Conservation (phyloP, 108 stramenopile species). For the Schizochytrium sp. region DNA sequence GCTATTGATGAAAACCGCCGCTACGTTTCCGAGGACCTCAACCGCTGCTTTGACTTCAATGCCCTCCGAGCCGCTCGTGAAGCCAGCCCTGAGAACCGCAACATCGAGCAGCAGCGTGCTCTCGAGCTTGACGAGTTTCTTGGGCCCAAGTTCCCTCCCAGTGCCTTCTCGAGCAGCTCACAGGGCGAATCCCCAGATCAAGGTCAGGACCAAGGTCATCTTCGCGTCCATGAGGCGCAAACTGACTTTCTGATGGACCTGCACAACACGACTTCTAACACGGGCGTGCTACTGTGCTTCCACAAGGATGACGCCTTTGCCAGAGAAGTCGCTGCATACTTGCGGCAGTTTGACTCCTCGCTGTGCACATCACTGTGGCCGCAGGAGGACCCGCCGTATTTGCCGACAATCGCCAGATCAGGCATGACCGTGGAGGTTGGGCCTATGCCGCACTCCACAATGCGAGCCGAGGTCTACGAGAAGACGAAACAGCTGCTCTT, state of each 20-base stretch:
- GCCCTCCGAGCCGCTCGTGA: slow-evolving; percentile 38
- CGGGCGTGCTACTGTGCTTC: slow-evolving; percentile 73
- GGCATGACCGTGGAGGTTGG: slow-evolving; percentile 87
- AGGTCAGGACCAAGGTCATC: too few relatives aligned
- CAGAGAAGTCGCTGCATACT: slow-evolving; percentile 17
- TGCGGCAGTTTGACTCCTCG: not conserved
- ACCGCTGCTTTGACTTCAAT: slow-evolving; percentile 81
- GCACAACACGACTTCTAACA: slow-evolving; percentile 86
- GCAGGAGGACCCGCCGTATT: slow-evolving; percentile 78
- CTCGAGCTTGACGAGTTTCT: slow-evolving; percentile 79
- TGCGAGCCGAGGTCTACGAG: slow-evolving; percentile 85
- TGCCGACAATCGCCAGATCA: slow-evolving; percentile 79
- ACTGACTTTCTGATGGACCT: slow-evolving; percentile 83
- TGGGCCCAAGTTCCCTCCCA: slow-evolving; percentile 78
- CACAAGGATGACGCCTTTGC: slow-evolving; percentile 59
- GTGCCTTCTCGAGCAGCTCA: too few relatives aligned
- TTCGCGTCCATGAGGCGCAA: slow-evolving; percentile 59
- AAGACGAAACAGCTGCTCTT: slow-evolving; percentile 78
- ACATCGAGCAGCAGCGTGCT: slow-evolving; percentile 79
- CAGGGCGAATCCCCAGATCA: too few relatives aligned
- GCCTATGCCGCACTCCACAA: slow-evolving; percentile 82
- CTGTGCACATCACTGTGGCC: slow-evolving; percentile 53
- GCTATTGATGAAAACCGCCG: slow-evolving; percentile 82
- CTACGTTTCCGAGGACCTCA: slow-evolving; percentile 83
- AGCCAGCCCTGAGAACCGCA: not conserved